Percentiles rank a stretch among this genome's conserved stretches.
These are phyloP conservation scores for Colletotrichum endophyticum DNA, from an alignment of 2,329 filamentous ascomycete species.

Conservation along the genomic window DNA sequence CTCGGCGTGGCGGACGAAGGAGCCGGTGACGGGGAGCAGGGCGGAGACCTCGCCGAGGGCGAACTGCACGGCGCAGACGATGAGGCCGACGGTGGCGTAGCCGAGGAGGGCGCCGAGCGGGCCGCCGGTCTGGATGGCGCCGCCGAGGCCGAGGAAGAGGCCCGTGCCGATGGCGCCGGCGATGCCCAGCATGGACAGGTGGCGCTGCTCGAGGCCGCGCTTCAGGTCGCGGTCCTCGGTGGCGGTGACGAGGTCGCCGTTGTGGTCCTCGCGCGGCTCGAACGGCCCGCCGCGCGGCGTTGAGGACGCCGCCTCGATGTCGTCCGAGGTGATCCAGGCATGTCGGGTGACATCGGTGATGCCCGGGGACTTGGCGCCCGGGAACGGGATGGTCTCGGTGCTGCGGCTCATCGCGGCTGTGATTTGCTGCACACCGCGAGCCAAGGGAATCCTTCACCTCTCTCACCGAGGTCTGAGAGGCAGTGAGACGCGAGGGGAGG, in stretches of 20 bases:
- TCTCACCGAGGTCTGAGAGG: not conserved
- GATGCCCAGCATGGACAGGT: constrained; percentile 67
- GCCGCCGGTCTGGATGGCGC: constrained; percentile 55
- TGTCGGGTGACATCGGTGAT: constrained; percentile 16
- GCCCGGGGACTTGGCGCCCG: constrained; percentile 19
- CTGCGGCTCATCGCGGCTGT: constrained; percentile 1
- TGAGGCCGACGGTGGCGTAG: constrained; percentile 60
- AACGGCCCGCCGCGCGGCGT: constrained; percentile 2
- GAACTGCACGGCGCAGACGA: constrained; percentile 62
- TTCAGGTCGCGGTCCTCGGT: constrained; percentile 55
- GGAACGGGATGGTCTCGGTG: constrained; percentile 14
- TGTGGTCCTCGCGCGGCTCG: constrained; percentile 25
- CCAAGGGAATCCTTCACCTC: not conserved
- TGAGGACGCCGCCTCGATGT: constrained; percentile 4
- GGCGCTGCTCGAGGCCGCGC: constrained; percentile 56
- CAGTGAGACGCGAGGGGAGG: not conserved
- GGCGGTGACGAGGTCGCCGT: constrained; percentile 50
- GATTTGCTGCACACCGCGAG: not conserved
- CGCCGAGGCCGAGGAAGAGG: constrained; percentile 63
- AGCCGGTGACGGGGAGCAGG: constrained; percentile 65
- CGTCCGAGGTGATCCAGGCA: constrained; percentile 16
- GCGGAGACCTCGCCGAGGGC: constrained; percentile 66
- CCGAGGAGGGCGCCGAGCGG: constrained; percentile 53
- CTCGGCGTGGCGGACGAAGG: constrained; percentile 65
- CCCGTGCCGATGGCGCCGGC: constrained; percentile 67